These are phyloP conservation scores for Maudiozyma serrabonitensis DNA, from an alignment of 805 yeast species.

Conservation along the genomic window DNA sequence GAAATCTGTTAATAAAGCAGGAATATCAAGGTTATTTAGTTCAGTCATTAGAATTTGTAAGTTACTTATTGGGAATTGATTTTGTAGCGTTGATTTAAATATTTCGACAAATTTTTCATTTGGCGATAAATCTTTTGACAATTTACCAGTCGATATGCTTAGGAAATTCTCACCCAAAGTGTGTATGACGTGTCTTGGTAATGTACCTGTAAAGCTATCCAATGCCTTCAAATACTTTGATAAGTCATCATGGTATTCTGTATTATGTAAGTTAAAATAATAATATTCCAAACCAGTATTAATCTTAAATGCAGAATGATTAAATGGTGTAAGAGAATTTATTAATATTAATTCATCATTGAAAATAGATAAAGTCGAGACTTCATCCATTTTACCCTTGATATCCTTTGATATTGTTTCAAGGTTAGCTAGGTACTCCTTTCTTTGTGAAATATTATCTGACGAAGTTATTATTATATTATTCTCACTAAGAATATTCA, in stretches of 20 bases:
- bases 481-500: constrained; percentile 21
- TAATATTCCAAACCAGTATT: constrained; percentile 23
- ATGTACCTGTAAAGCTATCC: constrained; percentile 33
- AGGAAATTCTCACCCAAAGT: constrained; percentile 30
- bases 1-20: constrained; percentile 31
- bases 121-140: constrained; percentile 27
- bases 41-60: constrained; percentile 33
- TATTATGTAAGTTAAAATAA: constrained; percentile 16
- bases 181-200: constrained; percentile 31
- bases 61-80: constrained; percentile 32
- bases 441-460: constrained; percentile 23
- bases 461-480: constrained; percentile 14
- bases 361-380: constrained; percentile 41
- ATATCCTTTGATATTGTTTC: constrained; percentile 67
- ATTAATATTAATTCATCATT: constrained; percentile 24
- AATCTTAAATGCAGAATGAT: constrained; percentile 22
- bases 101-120: constrained; percentile 25
- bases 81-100: constrained; percentile 35
- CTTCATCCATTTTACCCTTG: constrained; percentile 49
- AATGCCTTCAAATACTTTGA: constrained; percentile 28
- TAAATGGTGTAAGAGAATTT: constrained; percentile 26
- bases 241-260: constrained; percentile 16
- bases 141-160: constrained; percentile 29
- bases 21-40: constrained; percentile 32
- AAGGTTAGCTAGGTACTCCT: constrained; percentile 57